Base-by-base conservation (phyloP, 1,284 basidiomycete genomes). In the Trichosporon asahii region DNA sequence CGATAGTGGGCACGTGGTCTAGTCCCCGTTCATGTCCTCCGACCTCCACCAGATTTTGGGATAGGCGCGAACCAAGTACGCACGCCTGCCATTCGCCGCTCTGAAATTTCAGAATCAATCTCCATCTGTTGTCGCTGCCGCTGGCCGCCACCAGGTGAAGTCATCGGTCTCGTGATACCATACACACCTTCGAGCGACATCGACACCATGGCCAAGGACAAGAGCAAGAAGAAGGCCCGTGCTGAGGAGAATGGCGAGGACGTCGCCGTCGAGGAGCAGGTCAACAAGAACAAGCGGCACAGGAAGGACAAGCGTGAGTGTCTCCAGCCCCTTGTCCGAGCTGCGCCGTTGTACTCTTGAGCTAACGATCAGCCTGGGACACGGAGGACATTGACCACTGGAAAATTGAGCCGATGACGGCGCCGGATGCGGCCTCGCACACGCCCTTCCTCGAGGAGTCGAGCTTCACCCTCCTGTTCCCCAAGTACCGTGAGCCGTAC, bases 361-460 rank as follows among this genome's bases (percentile, higher is more conserved):
- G 66, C 57, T 65, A 63, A 64, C 61, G 11, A 64, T 73, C 78
- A 95, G 94, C 94, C 77, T 99, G 96, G 97, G 96, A 99, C 83
- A 97, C 95, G 63, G 95, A 98, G 80, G 94, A 98, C 77, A 94
- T 98, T 83, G 93, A 99, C 86, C 96, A 98, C 91, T 98, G 96
- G 96, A 94, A 93, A 84, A 85, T 97, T 55, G 91, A 95, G 23
- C 83, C 89, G 18, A 96, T 98, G 84, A 84, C 87, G 68, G 85
- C 87, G 2, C 90, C 90, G 76, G 89, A 87, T 7, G 90, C 90
- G 0, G 70, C 70, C 21, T 37, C 69, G 11, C 78, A 80, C 68
- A 69, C 69, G 46, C 88, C 94, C 1, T 94, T 99, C 83, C 87
- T 90, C 4, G 95, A 99, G 82, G 97, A 99, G 85, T 95, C 93